A percentile compares a stretch with the other conserved stretches of the same genome.
phyloP scores from a whole-genome alignment of 2,329 filamentous ascomycete species.

The Phaeosphaeria sp. region DNA sequence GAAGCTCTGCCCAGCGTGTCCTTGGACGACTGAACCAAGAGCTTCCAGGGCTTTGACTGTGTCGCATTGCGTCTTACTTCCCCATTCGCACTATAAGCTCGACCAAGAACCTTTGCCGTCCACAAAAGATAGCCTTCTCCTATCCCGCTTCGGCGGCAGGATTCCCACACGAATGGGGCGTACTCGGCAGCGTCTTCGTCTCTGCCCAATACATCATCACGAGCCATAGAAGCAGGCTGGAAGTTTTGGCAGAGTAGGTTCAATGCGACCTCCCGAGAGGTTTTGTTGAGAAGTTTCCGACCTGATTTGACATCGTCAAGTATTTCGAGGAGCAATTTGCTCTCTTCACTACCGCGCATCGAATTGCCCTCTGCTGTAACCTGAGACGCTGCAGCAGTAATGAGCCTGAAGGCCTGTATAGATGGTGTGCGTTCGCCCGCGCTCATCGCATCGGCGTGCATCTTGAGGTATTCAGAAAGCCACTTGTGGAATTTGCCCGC shows the following conservation, averaged over 20 bases:
- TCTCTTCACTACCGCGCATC: conserved; percentile 74
- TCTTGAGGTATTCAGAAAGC: conserved; percentile 73
- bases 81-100: conserved; percentile 73
- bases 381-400: conserved; percentile 72
- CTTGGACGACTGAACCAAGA: conserved; percentile 19
- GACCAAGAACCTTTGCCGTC: conserved; percentile 84
- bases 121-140: conserved; percentile 78
- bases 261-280: conserved; percentile 74
- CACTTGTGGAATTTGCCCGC: conserved; percentile 79
- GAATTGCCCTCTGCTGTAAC: conserved; percentile 74
- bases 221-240: conserved; percentile 62
- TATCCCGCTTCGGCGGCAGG: conserved; percentile 69
- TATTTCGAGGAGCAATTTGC: conserved; percentile 78
- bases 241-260: conserved; percentile 79
- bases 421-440: conserved; percentile 34
- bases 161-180: conserved; percentile 76
- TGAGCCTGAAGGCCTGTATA: conserved; percentile 66
- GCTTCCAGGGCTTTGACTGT: conserved; percentile 36
- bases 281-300: conserved; percentile 70
- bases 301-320: conserved; percentile 73
- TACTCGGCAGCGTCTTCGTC: conserved; percentile 70
- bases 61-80: conserved; percentile 58
- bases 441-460: conserved; percentile 50
- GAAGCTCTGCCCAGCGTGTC: conserved; percentile 36
- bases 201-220: conserved; percentile 71